Evolutionary conservation across 2,329 filamentous ascomycete species (phyloP), one percentile per base, ranked within the genome.

Genomic region (Sclerotinia minor): DNA sequence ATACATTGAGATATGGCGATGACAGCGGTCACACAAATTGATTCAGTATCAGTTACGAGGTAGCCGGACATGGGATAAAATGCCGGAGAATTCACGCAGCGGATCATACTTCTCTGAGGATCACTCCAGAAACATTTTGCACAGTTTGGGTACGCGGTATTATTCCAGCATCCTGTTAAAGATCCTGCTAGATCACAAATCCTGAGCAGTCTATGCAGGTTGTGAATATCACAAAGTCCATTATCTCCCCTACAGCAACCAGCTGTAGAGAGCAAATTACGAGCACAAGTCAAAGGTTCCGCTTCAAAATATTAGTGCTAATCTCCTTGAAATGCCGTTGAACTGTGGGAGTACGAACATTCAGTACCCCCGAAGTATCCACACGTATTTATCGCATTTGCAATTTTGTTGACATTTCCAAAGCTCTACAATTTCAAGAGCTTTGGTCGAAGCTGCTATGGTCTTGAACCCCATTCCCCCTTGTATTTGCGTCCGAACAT

Each of bases 51-150:
- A 15, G 59, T 63, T 15, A 63, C 17, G 17, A n/a, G 59, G 15
- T 61, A 26, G 13, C 50, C 59, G 8, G 45, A 63, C 59, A 50
- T 63, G n/a, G 50, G 32, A 52, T 63, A 63, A 63, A 63, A 50
- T 50, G 45, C 45, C n/a, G 45, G 45, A 26, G 21, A 38, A 5
- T 49, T 29, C 24, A 63, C 45, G 7, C 59, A 63, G 11, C 59
- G 59, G 19, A 41, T 38, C 45, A 50, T 63, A n/a, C 59, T 63
- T 41, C 59, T 63, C 38, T 63, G 59, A 35, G 45, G 59, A 26
- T 38, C 26, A 9, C 41, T 38, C 59, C 59, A 63, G 17, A 50
- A 45, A 38, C 26, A 50, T 38, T 29, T 52, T 47, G 59, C 59
- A 26, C 45, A 50, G 21, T 63, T 38, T 26, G 45, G 47, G 17